Evolutionary conservation across 169 alveolate species (phyloP).

Genomic region (Plasmodium berghei): DNA sequence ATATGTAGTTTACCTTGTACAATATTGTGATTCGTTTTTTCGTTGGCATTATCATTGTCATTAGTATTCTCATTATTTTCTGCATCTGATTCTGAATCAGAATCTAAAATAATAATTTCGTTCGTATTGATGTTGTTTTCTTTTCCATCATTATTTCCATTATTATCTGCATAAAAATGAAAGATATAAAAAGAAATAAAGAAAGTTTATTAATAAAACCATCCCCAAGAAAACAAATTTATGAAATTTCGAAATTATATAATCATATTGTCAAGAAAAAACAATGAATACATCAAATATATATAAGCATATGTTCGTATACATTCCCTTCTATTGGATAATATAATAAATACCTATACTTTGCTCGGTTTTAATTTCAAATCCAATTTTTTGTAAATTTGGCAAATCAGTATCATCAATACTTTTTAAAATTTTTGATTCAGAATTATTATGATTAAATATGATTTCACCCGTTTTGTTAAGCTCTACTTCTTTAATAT

Average conservation of each 20-base stretch:
- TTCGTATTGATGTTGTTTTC: slow-evolving; percentile 14
- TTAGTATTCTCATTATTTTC: slow-evolving; percentile 18
- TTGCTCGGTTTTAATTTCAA: slow-evolving; percentile 56
- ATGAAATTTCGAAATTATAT: neutral
- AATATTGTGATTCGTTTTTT: slow-evolving; percentile 14
- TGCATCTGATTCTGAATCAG: slow-evolving; percentile 60
- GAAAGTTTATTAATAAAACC: too few species aligned
- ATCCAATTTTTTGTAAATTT: slow-evolving; percentile 1
- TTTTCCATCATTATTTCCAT: neutral
- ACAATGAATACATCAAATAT: neutral
- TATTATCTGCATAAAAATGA: slow-evolving; percentile 18
- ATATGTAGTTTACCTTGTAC: slow-evolving; percentile 52
- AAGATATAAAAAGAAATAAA: neutral
- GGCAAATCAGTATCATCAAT: slow-evolving; percentile 32
- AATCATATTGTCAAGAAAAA: neutral
- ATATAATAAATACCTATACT: slow-evolving; percentile 13
- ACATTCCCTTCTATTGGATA: neutral
- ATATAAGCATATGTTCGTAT: neutral
- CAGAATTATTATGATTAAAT: slow-evolving; percentile 9
- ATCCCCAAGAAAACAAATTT: neutral
- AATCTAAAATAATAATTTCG: slow-evolving; percentile 65
- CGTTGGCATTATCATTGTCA: slow-evolving; percentile 3
- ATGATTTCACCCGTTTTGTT: slow-evolving; percentile 65
- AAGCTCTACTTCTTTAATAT: slow-evolving; percentile 78
- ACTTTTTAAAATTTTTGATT: slow-evolving; percentile 31